These are phyloP conservation scores for Physcomitrellopsis africana DNA, from an alignment of 225 moss, liverwort and hornwort species.

Conservation along the genomic window DNA sequence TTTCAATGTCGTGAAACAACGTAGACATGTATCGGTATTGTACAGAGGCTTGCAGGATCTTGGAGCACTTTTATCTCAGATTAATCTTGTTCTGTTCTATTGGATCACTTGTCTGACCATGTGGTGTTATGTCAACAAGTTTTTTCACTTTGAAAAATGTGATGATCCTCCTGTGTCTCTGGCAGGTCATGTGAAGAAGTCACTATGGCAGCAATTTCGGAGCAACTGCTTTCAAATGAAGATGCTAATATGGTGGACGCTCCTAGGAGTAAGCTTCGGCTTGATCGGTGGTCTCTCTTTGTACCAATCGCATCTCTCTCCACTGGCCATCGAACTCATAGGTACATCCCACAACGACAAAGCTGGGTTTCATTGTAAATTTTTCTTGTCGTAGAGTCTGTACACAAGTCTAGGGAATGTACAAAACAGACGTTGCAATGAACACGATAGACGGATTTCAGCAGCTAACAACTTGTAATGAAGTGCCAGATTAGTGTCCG, in stretches of 20 bases:
- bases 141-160: not conserved
- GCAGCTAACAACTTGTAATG: too few species aligned
- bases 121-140: not conserved
- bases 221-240: slow-evolving; percentile 56
- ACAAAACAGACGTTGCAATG: too few species aligned
- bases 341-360: slow-evolving; percentile 32
- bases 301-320: slow-evolving; percentile 44
- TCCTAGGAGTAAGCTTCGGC: slow-evolving; percentile 60
- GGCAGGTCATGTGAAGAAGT: slow-evolving; percentile 33
- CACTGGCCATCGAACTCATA: slow-evolving; percentile 51
- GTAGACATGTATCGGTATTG: too few species aligned
- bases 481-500: not conserved
- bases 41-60: too few species aligned
- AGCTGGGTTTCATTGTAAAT: not conserved
- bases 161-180: not conserved
- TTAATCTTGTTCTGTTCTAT: not conserved
- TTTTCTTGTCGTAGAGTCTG: not conserved
- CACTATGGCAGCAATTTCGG: slow-evolving; percentile 47
- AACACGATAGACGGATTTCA: too few species aligned
- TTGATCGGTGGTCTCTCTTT: slow-evolving; percentile 53
- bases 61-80: not conserved
- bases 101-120: not conserved
- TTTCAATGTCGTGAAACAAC: too few species aligned
- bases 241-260: slow-evolving; percentile 71
- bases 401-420: not conserved